A percentile compares a stretch with the other conserved stretches of the same genome.
Conservation (phyloP, 352 stramenopile genomes). For the Globisporangium nagaii region DNA sequence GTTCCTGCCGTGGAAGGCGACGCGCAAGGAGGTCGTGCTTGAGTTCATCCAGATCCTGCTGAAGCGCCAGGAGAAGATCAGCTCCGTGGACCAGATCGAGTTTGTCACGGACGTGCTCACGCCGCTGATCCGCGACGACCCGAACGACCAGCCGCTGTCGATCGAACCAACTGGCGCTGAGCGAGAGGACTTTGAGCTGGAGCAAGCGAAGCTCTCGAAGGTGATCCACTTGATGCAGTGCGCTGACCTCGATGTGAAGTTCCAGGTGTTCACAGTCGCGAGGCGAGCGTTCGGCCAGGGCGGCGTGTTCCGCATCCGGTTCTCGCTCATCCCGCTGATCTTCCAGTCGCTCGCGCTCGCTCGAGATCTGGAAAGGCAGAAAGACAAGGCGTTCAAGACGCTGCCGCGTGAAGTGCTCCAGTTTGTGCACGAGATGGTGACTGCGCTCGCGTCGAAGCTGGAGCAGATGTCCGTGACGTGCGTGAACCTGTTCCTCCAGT, state of each 20-base stretch:
- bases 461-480: constrained; percentile 66
- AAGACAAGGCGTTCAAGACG: constrained; percentile 18
- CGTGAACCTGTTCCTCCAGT: constrained; percentile 94
- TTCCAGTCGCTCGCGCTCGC: constrained; percentile 88
- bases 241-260: constrained; percentile 55
- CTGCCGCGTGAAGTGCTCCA: constrained; percentile 94
- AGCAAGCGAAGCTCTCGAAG: constrained; percentile 91
- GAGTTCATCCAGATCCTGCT: constrained; percentile 45
- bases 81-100: constrained; percentile 34
- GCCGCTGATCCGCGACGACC: constrained; percentile 87
- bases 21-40: constrained; percentile 46
- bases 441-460: constrained; percentile 80
- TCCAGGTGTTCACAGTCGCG: constrained; percentile 54
- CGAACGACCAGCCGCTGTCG: constrained; percentile 23
- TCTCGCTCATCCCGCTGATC: constrained; percentile 92
- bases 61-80: constrained; percentile 27
- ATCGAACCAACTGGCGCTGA: constrained; percentile 13
- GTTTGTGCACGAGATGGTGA: constrained; percentile 97
- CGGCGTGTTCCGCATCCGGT: constrained; percentile 83
- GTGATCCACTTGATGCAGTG: constrained; percentile 91
- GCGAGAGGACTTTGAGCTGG: constrained; percentile 63
- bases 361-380: constrained; percentile 24
- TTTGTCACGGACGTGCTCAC: constrained; percentile 76
- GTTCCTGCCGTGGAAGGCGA: constrained; percentile 46
- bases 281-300: constrained; percentile 79